These are phyloP conservation scores for Ceratonia siliqua DNA, from an alignment of 306 rosid species.

Conservation along the genomic window DNA sequence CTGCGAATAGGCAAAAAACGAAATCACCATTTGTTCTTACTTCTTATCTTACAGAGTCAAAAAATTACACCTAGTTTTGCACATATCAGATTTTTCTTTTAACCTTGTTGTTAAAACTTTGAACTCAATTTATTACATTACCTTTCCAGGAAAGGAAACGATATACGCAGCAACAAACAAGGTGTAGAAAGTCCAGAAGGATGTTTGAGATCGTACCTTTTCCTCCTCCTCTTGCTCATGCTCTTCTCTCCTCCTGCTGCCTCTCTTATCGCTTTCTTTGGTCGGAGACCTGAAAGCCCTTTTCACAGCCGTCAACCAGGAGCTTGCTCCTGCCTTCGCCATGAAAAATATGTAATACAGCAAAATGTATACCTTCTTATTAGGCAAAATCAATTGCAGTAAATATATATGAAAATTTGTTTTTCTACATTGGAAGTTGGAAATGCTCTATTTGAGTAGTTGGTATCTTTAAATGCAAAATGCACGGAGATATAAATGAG, in stretches of 20 bases:
- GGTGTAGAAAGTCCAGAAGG: not conserved
- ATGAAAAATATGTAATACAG: conserved; percentile 19
- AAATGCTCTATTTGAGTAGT: not conserved
- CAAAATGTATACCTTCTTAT: not conserved
- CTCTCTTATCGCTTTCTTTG: conserved; percentile 40
- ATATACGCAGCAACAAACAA: not conserved
- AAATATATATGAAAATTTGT: not conserved
- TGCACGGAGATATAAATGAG: conserved; percentile 25
- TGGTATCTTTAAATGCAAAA: conserved; percentile 24
- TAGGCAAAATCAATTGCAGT: not conserved
- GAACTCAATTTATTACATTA: no score
- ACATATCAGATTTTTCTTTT: no score
- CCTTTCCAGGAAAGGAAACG: not conserved
- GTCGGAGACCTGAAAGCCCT: conserved; percentile 61
- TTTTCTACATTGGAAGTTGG: not conserved
- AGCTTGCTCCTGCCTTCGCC: conserved; percentile 56
- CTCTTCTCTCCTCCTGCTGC: conserved; percentile 49
- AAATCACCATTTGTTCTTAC: not conserved
- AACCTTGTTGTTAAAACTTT: no score
- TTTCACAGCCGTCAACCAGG: conserved; percentile 52
- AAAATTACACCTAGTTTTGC: no score
- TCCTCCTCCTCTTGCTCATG: conserved; percentile 55
- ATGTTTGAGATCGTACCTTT: conserved; percentile 31
- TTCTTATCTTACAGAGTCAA: no score
- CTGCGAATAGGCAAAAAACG: conserved; percentile 25